phyloP scores from a whole-genome alignment of 495 filamentous ascomycete species.

The Hypoxylon trugodes region DNA sequence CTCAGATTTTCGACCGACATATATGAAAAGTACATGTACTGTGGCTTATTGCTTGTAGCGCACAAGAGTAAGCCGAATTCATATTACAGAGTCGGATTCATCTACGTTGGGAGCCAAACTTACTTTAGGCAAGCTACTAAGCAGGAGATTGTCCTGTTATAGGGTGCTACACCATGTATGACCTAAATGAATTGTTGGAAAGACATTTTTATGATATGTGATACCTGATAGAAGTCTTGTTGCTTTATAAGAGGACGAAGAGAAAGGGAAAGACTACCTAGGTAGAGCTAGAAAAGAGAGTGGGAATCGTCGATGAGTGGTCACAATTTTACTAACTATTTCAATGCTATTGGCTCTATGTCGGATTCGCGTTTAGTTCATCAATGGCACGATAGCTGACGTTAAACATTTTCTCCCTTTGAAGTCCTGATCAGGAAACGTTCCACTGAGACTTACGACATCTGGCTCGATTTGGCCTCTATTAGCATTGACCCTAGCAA shows the following conservation, averaged over 20 bases:
- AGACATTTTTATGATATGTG: too few relatives aligned
- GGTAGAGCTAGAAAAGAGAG: too few relatives aligned
- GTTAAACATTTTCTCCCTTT: neutral
- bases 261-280: too few relatives aligned
- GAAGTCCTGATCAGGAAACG: too few relatives aligned
- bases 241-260: too few relatives aligned
- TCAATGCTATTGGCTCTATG: neutral
- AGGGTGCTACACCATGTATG: neutral
- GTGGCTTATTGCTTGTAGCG: too few relatives aligned
- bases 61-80: neutral
- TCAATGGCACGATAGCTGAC: neutral
- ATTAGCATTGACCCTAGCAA: neutral
- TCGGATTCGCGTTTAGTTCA: neutral
- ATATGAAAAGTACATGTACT: too few relatives aligned
- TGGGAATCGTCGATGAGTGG: too few relatives aligned
- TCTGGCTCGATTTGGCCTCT: neutral
- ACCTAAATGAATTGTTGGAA: neutral
- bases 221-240: too few relatives aligned
- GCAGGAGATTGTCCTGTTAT: neutral
- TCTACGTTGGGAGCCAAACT: neutral
- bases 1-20: too few relatives aligned
- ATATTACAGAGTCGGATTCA: neutral
- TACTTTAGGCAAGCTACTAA: neutral
- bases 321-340: too few relatives aligned
- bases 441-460: too few relatives aligned